Conservation (phyloP, 2,329 filamentous ascomycete genomes). For the Trichoderma arundinaceum region DNA sequence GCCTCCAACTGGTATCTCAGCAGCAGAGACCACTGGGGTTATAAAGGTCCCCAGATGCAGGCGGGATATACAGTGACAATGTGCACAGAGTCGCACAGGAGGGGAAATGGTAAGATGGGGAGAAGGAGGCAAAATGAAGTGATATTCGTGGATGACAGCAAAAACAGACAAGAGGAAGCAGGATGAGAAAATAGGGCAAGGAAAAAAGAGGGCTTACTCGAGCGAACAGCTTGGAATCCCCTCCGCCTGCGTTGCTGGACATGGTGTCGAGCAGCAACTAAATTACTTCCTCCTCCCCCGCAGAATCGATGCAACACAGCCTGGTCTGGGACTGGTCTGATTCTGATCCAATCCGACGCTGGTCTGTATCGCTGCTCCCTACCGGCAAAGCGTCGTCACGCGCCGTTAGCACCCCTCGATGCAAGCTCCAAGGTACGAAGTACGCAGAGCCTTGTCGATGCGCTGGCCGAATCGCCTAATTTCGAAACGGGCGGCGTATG, state of each 20-base stretch:
- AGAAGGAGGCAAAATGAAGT: constrained; percentile 1
- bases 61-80: background rate
- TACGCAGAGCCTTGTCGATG: constrained; percentile 26
- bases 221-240: constrained; percentile 99
- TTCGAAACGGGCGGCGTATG: constrained; percentile 10
- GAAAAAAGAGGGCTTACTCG: constrained; percentile 66
- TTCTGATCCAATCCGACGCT: background rate
- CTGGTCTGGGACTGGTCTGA: background rate
- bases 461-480: constrained; percentile 17
- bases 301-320: constrained; percentile 15
- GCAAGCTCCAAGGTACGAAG: background rate
- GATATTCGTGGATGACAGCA: no score
- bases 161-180: background rate
- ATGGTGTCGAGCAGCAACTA: constrained; percentile 43
- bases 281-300: constrained; percentile 28
- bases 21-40: background rate
- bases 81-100: background rate
- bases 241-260: constrained; percentile 67
- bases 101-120: constrained; percentile 32
- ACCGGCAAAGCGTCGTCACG: constrained; percentile 7
- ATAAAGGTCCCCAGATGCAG: background rate
- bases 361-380: constrained; percentile 8
- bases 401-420: constrained; percentile 20
- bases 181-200: constrained; percentile 30
- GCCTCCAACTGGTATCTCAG: background rate